A percentile compares a stretch with the other conserved stretches of the same genome.
phyloP scores from a whole-genome alignment of 805 yeast genomes.

The Schizosaccharomyces octosporus region DNA sequence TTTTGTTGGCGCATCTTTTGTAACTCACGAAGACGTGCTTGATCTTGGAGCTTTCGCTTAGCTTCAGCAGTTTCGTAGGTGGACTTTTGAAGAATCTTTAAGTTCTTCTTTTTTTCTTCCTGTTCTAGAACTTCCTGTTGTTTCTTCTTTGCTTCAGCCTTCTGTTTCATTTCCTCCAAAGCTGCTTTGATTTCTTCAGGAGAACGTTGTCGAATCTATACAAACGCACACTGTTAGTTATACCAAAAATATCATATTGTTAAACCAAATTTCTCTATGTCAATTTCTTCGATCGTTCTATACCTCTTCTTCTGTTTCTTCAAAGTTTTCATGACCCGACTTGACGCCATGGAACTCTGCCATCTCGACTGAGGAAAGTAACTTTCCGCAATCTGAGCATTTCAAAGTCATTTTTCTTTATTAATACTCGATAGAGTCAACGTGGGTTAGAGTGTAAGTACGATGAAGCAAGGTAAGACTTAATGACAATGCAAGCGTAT shows the following conservation, averaged over 20 bases:
- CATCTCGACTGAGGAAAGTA: not conserved
- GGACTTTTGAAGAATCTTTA: conserved; percentile 11
- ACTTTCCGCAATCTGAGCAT: not conserved
- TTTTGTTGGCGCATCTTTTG: conserved; percentile 12
- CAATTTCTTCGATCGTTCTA: not conserved
- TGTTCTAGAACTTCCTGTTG: conserved; percentile 13
- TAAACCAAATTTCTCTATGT: not conserved
- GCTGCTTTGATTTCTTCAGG: conserved; percentile 11
- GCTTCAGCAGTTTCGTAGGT: conserved; percentile 11
- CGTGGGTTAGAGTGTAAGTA: not conserved
- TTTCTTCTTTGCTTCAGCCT: conserved; percentile 13
- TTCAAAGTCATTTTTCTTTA: not conserved
- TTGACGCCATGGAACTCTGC: not conserved
- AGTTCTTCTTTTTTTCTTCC: conserved; percentile 12
- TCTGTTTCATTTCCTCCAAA: conserved; percentile 12
- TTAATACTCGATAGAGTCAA: not conserved
- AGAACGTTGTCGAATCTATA: not conserved
- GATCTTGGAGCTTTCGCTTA: conserved; percentile 13
- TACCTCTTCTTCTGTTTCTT: not conserved
- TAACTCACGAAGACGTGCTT: conserved; percentile 13
- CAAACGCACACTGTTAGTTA: not conserved
- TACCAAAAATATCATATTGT: not conserved
- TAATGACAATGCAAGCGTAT: no score
- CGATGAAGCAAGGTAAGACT: not conserved
- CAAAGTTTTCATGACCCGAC: not conserved